A percentile compares a stretch with the other conserved stretches of the same genome.
Conservation (phyloP, 208 protist species). For the Paratrypanosoma confusum region DNA sequence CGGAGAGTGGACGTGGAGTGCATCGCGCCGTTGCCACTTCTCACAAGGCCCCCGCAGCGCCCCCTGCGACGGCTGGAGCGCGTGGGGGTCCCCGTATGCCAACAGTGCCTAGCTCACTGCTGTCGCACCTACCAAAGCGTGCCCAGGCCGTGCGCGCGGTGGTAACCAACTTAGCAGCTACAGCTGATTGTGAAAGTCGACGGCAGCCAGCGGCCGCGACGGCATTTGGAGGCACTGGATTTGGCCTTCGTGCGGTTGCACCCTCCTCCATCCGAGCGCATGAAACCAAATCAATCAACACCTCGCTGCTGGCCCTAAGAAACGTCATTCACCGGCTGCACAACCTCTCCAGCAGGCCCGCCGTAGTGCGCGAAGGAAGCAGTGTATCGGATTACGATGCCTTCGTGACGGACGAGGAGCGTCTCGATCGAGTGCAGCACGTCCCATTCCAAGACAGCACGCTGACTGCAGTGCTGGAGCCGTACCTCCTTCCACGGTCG, state of each 20-base stretch:
- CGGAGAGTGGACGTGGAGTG: slow-evolving; percentile 29
- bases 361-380: slow-evolving; percentile 1
- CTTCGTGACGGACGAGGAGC: too few relatives aligned
- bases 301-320: slow-evolving; percentile 64
- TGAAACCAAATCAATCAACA: slow-evolving; percentile 45
- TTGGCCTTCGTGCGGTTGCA: too few relatives aligned
- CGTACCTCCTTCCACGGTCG: slow-evolving; percentile 26
- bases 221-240: too few relatives aligned
- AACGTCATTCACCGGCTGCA: slow-evolving; percentile 60
- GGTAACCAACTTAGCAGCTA: too few relatives aligned
- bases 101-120: too few relatives aligned
- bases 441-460: slow-evolving; percentile 61
- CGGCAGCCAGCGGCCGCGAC: too few relatives aligned
- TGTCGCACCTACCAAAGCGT: too few relatives aligned
- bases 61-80: background rate
- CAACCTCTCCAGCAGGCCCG: slow-evolving; percentile 1
- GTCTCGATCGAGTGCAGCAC: too few relatives aligned
- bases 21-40: background rate
- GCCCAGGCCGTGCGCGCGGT: too few relatives aligned
- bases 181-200: too few relatives aligned
- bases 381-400: too few relatives aligned
- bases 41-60: background rate
- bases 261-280: too few relatives aligned
- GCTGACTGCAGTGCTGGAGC: slow-evolving; percentile 54
- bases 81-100: background rate